phyloP scores from a whole-genome alignment of 2,329 filamentous ascomycete species.

The Exophiala oligosperma region DNA sequence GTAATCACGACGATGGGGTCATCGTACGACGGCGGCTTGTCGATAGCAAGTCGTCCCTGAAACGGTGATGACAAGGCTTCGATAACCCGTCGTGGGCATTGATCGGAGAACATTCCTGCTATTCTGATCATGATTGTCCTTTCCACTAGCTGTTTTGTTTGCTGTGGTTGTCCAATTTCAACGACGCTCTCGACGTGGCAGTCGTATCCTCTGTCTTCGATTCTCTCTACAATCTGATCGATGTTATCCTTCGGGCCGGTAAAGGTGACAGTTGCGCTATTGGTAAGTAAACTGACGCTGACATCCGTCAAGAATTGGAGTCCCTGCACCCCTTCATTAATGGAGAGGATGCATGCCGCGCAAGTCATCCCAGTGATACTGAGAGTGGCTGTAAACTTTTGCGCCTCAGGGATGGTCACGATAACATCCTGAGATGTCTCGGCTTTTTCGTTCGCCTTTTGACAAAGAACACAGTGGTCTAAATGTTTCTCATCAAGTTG shows the following conservation, averaged over 20 bases:
- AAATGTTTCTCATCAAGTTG: constrained; percentile 13
- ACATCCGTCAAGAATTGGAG: constrained; percentile 47
- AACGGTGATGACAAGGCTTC: too few relatives aligned
- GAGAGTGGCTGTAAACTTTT: constrained; percentile 41
- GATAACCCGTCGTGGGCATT: too few relatives aligned
- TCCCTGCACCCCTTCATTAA: constrained; percentile 47
- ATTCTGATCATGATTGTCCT: too few relatives aligned
- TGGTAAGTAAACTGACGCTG: constrained; percentile 51
- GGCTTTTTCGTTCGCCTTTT: constrained; percentile 8
- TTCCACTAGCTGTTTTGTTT: too few relatives aligned
- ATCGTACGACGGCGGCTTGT: too few relatives aligned
- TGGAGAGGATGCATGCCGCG: constrained; percentile 51
- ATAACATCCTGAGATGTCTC: constrained; percentile 8
- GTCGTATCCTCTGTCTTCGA: constrained; percentile 48
- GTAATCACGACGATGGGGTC: too few relatives aligned
- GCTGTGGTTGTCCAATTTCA: too few relatives aligned
- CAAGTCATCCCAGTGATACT: constrained; percentile 59
- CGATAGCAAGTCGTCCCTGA: too few relatives aligned
- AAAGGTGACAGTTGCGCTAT: constrained; percentile 52
- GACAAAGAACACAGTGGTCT: constrained; percentile 19
- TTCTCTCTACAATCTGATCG: constrained; percentile 47
- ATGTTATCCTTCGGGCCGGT: constrained; percentile 44
- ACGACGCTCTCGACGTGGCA: too few relatives aligned
- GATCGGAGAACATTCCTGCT: too few relatives aligned
- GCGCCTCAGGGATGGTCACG: constrained; percentile 10